Evolutionary conservation across 208 protist genomes (phyloP).

Genomic region (Wallacemonas sp.): DNA sequence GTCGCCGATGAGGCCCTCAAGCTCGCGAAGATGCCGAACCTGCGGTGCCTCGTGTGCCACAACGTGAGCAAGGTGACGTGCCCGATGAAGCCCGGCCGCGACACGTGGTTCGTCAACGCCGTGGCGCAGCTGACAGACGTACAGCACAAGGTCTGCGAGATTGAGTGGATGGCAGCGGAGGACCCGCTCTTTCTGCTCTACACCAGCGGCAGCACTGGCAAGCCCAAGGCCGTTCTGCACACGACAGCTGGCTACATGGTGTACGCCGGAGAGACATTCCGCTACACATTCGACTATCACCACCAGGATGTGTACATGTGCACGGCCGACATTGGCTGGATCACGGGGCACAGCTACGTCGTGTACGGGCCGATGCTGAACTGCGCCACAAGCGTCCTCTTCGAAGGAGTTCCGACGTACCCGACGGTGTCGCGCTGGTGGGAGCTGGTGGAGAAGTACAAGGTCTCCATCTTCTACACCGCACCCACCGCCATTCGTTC

Average conservation of each 20-base stretch:
- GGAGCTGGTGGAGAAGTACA: conserved; percentile 94
- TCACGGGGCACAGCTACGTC: conserved; percentile 98
- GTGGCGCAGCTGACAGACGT: conserved; percentile 26
- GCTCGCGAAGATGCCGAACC: conserved; percentile 27
- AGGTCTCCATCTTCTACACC: conserved; percentile 97
- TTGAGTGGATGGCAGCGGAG: conserved; percentile 93
- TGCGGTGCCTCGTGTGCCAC: conserved; percentile 60
- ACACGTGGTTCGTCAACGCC: conserved; percentile 77
- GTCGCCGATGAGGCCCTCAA: conserved; percentile 80
- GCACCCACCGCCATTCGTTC: conserved; percentile 95
- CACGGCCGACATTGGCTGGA: conserved; percentile 93
- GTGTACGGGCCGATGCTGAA: conserved; percentile 98
- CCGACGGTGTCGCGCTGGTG: conserved; percentile 89
- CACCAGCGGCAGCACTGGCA: conserved; percentile 97
- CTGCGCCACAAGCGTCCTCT: conserved; percentile 95
- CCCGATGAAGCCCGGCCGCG: conserved; percentile 57
- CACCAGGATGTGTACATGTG: conserved; percentile 95
- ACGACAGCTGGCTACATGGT: conserved; percentile 95
- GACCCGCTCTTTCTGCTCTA: conserved; percentile 98
- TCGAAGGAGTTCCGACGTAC: conserved; percentile 94
- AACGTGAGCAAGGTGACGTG: conserved; percentile 42
- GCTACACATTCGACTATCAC: conserved; percentile 96
- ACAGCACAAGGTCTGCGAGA: conserved; percentile 48
- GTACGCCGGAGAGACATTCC: conserved; percentile 90
- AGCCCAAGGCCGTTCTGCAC: conserved; percentile 96